Conservation (phyloP, 441 rosid genomes). For the Eutrema salsugineum region DNA sequence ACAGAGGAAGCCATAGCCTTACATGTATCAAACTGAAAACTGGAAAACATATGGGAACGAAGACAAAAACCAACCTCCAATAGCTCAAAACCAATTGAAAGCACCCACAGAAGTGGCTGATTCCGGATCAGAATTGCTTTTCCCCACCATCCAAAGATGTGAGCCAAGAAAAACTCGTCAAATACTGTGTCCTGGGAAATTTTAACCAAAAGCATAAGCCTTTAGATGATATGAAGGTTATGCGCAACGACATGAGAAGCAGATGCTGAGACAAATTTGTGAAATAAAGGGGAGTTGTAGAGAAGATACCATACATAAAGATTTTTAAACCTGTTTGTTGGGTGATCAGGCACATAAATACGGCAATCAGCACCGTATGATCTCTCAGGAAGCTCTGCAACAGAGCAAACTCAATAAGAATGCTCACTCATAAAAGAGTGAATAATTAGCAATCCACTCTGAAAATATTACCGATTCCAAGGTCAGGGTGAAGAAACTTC, state of each 20-base stretch:
- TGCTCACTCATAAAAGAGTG: neutral
- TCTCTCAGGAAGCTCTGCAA: slow-evolving; percentile 97
- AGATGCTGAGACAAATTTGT: neutral
- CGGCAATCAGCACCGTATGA: slow-evolving; percentile 99
- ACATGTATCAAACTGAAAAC: neutral
- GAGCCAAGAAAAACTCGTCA: slow-evolving; percentile 98
- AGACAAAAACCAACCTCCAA: slow-evolving; percentile 73
- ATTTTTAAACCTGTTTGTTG: slow-evolving; percentile 98
- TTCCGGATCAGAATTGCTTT: slow-evolving; percentile 97
- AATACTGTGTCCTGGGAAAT: slow-evolving; percentile 75
- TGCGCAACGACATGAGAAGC: neutral
- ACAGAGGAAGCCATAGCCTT: slow-evolving; percentile 8
- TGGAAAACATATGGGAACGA: neutral
- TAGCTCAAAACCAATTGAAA: slow-evolving; percentile 96
- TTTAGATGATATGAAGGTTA: slow-evolving; percentile 23
- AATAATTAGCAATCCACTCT: neutral
- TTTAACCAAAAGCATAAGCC: slow-evolving; percentile 9
- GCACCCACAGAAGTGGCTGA: slow-evolving; percentile 98
- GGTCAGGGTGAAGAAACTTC: slow-evolving; percentile 99
- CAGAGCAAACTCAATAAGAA: slow-evolving; percentile 20
- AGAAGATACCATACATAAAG: slow-evolving; percentile 96
- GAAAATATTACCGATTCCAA: slow-evolving; percentile 80
- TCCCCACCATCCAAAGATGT: slow-evolving; percentile 99
- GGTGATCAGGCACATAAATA: slow-evolving; percentile 76
- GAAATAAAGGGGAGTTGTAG: slow-evolving; percentile 11